Evolutionary conservation across 306 rosid genomes (phyloP).

Genomic region (Arachis hypogaea): DNA sequence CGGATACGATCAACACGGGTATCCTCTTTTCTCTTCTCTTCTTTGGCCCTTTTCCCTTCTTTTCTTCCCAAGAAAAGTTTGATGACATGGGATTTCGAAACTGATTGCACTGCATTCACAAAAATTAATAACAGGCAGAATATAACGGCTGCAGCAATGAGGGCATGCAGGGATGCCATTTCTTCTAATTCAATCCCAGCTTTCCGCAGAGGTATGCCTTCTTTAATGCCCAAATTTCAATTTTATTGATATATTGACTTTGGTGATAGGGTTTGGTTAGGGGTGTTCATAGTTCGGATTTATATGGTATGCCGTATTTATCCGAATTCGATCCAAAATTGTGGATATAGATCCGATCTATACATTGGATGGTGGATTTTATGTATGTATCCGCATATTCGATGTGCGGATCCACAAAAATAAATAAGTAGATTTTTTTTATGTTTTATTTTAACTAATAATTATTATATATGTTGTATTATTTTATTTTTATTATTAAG

Average conservation of each 20-base stretch:
- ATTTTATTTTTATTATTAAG: no score
- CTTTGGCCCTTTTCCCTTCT: not conserved
- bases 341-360: no score
- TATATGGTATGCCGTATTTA: no score
- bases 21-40: constrained; percentile 11
- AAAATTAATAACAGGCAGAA: constrained; percentile 60
- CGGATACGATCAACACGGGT: constrained; percentile 98
- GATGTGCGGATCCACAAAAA: no score
- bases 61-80: not conserved
- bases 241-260: not conserved
- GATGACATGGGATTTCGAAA: constrained; percentile 24
- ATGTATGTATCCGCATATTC: no score
- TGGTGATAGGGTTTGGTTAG: not conserved
- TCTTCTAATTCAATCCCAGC: constrained; percentile 96
- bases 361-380: no score
- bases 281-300: no score
- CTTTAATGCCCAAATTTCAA: not conserved
- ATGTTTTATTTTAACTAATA: no score
- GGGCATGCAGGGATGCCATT: constrained; percentile 94
- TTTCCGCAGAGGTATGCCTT: constrained; percentile 73
- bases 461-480: no score
- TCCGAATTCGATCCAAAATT: no score
- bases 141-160: constrained; percentile 90
- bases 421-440: no score
- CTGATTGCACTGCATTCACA: not conserved